Evolutionary conservation across 1,139 yeast species (phyloP), one percentile per base, ranked within the genome.

Genomic region (Lipomyces yarrowii): DNA sequence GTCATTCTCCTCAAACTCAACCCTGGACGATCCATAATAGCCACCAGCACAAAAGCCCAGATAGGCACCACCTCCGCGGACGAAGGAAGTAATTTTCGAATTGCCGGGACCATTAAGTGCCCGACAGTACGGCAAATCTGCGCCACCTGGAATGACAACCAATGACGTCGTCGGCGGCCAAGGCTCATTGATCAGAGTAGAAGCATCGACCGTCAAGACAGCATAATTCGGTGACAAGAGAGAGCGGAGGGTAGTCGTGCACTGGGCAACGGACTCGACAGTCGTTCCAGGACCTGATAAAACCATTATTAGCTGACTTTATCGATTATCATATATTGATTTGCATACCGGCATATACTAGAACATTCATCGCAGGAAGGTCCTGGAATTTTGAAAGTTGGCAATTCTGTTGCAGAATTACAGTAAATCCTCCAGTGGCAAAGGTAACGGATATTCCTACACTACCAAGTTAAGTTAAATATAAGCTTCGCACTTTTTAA

Each of bases 31-130:
- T 0, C 88, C 94, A 74, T 85, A 94, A 77, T 96, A 94, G 0
- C 90, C 98, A 46, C 99, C 99, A n/a, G 99, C 96, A 78, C 99
- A 94, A 70, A 94, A 85, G 0, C 99, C 99, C 48, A 94, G 76
- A 74, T 81, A 91, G 64, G 82, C 80, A 0, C 99, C 99, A 26
- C 99, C 99, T 63, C 81, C 80, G 48, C 86, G 81, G 2, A 94
- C 92, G 76, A 82, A 93, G 60, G 85, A 85, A 39, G 79, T 77
- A 66, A 94, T 90, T 54, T 79, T 78, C 2, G 77, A 73, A 72
- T 87, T 90, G 0, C 92, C 93, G 7, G 77, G 78, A 0, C 97
- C 97, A 72, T 89, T 86, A 64, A 93, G 81, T 0, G 82, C 81
- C 57, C 82, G 80, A 74, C 97, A 90, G 74, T 85, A 89, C 0